phyloP scores from a whole-genome alignment of 2,329 filamentous ascomycete species.

The Neonectria hederae region DNA sequence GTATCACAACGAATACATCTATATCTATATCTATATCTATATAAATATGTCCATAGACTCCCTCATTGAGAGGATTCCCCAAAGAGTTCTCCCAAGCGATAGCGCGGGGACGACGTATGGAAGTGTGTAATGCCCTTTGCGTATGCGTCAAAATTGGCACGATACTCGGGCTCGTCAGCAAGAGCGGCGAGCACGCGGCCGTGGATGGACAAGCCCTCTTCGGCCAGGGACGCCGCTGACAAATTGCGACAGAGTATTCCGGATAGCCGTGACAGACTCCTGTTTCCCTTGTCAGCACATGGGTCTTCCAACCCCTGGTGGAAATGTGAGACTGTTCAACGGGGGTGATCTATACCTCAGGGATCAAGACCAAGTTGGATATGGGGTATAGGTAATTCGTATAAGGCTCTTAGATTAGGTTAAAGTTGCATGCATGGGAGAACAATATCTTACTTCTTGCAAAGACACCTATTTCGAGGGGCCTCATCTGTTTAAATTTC shows the following conservation, averaged over 20 bases:
- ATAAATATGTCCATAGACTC: background rate
- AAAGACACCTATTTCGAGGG: background rate
- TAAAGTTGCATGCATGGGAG: background rate
- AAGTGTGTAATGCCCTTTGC: constrained; percentile 21
- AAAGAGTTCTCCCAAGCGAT: constrained; percentile 4
- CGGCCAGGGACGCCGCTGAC: constrained; percentile 15
- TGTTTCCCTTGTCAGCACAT: background rate
- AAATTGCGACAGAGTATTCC: constrained; percentile 5
- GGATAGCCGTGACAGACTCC: constrained; percentile 8
- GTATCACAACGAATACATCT: background rate
- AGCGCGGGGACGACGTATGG: constrained; percentile 18
- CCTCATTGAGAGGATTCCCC: no score
- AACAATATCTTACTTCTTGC: background rate
- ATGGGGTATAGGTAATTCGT: background rate
- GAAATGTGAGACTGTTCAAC: background rate
- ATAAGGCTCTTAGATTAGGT: background rate
- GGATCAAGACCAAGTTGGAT: background rate
- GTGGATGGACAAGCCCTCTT: constrained; percentile 7
- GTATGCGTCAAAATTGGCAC: constrained; percentile 20
- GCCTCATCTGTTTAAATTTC: background rate
- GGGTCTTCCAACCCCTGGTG: background rate
- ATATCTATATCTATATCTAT: background rate
- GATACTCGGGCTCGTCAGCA: constrained; percentile 12
- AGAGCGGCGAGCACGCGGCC: constrained; percentile 8
- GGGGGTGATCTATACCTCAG: background rate